Conservation (phyloP, 768 basidiomycete species). For the Tulasnella sp. region DNA sequence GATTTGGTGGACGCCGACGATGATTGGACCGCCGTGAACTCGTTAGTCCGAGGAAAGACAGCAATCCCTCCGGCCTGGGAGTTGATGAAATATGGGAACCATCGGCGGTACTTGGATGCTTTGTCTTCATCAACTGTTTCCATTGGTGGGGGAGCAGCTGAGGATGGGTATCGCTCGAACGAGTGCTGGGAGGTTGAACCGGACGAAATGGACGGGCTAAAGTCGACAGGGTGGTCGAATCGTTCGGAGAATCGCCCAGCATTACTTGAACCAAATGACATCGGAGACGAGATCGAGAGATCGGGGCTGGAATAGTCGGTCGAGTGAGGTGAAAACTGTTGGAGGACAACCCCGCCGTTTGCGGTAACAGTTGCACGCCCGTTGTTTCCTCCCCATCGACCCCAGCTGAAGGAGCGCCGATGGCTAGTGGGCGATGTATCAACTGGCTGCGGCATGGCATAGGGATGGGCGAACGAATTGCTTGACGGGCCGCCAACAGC, state of each 20-base stretch:
- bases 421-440: not conserved
- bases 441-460: not conserved
- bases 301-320: not conserved
- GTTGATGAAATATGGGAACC: constrained; percentile 26
- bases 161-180: constrained; percentile 25
- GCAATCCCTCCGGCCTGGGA: constrained; percentile 21
- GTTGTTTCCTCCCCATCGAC: constrained; percentile 30
- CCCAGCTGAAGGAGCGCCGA: constrained; percentile 32
- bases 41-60: constrained; percentile 21
- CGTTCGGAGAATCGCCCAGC: not conserved
- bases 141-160: constrained; percentile 16
- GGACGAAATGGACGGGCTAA: not conserved
- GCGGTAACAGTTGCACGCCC: not conserved
- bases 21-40: constrained; percentile 29
- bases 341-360: not conserved
- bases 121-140: constrained; percentile 24
- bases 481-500: not conserved
- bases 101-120: constrained; percentile 21
- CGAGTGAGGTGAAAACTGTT: not conserved
- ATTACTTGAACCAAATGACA: not conserved
- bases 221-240: not conserved
- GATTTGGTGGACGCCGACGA: constrained; percentile 18
- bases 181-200: constrained; percentile 19
- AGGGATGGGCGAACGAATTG: not conserved
- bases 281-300: not conserved